A percentile compares a stretch with the other conserved stretches of the same genome.
Evolutionary conservation across 352 stramenopile species (phyloP).

Genomic region (Blastocystis sp.): DNA sequence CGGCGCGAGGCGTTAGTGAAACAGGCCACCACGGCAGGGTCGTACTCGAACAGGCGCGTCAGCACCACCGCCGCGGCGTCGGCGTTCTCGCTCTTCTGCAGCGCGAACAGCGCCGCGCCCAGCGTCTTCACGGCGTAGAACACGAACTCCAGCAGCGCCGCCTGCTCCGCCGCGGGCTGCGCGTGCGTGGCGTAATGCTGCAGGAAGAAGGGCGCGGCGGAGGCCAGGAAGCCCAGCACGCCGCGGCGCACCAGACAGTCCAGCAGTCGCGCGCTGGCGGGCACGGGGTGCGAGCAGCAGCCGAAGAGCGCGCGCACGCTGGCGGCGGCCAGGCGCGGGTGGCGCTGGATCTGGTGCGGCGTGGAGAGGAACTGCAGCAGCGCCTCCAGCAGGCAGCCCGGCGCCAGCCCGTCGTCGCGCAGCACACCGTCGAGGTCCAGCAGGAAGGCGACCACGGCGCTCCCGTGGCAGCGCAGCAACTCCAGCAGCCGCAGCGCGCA

Average conservation of each 20-base stretch:
- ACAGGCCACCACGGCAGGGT: background rate
- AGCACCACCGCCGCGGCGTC: background rate
- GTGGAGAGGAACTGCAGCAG: conserved; percentile 2
- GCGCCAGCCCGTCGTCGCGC: background rate
- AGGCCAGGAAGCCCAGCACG: background rate
- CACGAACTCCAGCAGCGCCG: background rate
- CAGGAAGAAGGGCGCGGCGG: background rate
- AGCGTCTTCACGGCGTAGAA: background rate
- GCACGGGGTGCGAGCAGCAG: background rate
- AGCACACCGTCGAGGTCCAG: background rate
- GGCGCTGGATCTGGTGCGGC: conserved; percentile 1
- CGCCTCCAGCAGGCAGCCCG: background rate
- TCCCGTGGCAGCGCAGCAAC: background rate
- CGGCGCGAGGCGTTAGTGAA: background rate
- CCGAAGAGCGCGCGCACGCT: background rate
- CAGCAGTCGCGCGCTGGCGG: background rate
- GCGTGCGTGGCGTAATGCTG: background rate
- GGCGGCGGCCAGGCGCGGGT: background rate
- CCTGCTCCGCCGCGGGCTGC: background rate
- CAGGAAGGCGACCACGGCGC: conserved; percentile 21
- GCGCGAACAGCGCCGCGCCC: background rate
- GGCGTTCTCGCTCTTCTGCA: background rate
- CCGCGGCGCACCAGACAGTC: background rate
- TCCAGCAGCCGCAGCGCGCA: conserved; percentile 9
- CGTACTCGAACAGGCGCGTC: background rate